Conservation (phyloP, 371 early-diverging fungal genomes). For the Umbelopsis sp. region DNA sequence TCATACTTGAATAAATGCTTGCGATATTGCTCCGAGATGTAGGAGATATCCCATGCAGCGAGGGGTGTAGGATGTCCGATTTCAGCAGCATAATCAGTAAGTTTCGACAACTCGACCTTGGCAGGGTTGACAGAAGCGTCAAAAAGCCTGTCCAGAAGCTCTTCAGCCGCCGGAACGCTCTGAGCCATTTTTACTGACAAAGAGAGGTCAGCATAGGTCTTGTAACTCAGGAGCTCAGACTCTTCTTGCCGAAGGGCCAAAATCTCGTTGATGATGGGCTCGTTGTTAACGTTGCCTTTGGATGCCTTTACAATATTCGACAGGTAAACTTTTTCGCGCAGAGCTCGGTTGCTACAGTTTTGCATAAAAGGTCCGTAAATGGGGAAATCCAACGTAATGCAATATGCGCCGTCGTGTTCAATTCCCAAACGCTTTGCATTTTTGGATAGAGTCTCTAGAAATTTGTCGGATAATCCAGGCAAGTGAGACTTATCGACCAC, state of each 20-base stretch:
- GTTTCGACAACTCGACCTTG: slow-evolving; percentile 45
- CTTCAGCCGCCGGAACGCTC: slow-evolving; percentile 47
- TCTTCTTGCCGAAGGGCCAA: slow-evolving; percentile 52
- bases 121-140: slow-evolving; percentile 53
- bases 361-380: slow-evolving; percentile 68
- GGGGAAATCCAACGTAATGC: slow-evolving; percentile 65
- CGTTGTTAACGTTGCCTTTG: slow-evolving; percentile 55
- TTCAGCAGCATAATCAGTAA: slow-evolving; percentile 54
- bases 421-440: slow-evolving; percentile 51
- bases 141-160: slow-evolving; percentile 53
- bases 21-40: slow-evolving; percentile 63
- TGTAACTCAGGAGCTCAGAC: slow-evolving; percentile 57
- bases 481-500: slow-evolving; percentile 54
- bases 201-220: slow-evolving; percentile 61
- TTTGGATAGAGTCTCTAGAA: slow-evolving; percentile 53
- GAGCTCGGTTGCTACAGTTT: slow-evolving; percentile 61
- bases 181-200: slow-evolving; percentile 70
- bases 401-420: slow-evolving; percentile 57
- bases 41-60: slow-evolving; percentile 63
- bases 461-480: slow-evolving; percentile 55
- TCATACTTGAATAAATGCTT: slow-evolving; percentile 61
- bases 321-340: slow-evolving; percentile 63
- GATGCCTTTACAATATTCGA: slow-evolving; percentile 65
- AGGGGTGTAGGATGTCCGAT: slow-evolving; percentile 49
- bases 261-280: slow-evolving; percentile 67